phyloP scores from a whole-genome alignment of 345 rosid genomes.

The Raphanus raphanistrum region DNA sequence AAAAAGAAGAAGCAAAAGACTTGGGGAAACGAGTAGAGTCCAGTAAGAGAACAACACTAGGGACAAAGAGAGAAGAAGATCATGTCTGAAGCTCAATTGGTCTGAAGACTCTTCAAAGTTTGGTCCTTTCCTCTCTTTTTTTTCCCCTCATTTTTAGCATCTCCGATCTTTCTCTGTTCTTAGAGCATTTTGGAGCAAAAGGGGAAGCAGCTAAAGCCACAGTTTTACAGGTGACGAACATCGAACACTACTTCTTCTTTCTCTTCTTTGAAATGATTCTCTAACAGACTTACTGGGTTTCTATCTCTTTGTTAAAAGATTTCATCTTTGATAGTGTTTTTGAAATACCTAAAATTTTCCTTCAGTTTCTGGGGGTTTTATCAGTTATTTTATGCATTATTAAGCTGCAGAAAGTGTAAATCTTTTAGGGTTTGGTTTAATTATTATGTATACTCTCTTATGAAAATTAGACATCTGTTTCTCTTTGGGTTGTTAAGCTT shows the following conservation, averaged over 20 bases:
- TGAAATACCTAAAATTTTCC: neutral
- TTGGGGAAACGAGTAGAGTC: constrained; percentile 41
- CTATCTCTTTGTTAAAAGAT: neutral
- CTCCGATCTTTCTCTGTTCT: constrained; percentile 31
- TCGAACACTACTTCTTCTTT: neutral
- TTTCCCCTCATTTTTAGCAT: neutral
- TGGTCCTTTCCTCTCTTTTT: neutral
- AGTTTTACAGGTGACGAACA: constrained; percentile 30
- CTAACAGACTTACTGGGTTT: neutral
- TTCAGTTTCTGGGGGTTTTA: neutral
- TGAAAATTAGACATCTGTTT: constrained; percentile 11
- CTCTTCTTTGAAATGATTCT: neutral
- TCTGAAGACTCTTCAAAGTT: neutral
- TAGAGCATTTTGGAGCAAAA: constrained; percentile 12
- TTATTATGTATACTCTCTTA: constrained; percentile 3
- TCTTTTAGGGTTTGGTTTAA: constrained; percentile 1
- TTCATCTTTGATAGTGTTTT: neutral
- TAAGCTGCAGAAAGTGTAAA: neutral
- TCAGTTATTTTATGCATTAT: neutral
- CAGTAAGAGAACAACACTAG: constrained; percentile 38
- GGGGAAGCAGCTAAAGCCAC: constrained; percentile 19
- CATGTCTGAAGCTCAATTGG: constrained; percentile 22
- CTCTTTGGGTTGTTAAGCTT: constrained; percentile 13
- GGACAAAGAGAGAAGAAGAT: constrained; percentile 29
- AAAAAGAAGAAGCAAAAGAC: constrained; percentile 10